Conservation (phyloP, 2,329 filamentous ascomycete species). For the Pestalotiopsis sp. region DNA sequence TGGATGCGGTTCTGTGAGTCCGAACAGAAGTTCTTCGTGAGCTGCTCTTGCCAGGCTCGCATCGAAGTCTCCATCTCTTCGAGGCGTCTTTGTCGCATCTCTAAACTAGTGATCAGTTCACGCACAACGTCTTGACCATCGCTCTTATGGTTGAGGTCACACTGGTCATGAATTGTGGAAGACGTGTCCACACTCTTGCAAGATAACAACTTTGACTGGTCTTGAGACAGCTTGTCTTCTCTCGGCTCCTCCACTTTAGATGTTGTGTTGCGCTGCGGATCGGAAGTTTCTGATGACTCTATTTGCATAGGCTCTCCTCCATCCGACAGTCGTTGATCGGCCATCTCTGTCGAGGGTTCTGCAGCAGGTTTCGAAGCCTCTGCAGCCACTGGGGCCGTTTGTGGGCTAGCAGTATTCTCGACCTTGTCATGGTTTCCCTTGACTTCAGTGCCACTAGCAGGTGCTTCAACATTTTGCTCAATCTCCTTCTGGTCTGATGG, state of each 20-base stretch:
- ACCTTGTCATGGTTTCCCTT: neutral
- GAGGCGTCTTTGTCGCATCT: constrained; percentile 5
- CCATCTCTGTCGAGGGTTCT: neutral
- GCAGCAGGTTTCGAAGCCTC: neutral
- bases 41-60: neutral
- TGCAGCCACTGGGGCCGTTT: neutral
- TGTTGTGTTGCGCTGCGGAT: neutral
- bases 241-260: neutral
- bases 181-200: neutral
- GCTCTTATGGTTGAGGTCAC: neutral
- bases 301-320: neutral
- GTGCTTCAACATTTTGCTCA: neutral
- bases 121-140: neutral
- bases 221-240: neutral
- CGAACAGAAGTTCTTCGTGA: neutral
- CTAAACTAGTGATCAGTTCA: neutral
- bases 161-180: neutral
- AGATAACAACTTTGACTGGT: neutral
- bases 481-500: neutral
- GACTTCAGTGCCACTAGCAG: neutral
- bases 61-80: constrained; percentile 9
- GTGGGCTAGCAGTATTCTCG: neutral
- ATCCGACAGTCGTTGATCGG: neutral
- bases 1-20: neutral
- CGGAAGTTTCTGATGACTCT: neutral